phyloP scores from a whole-genome alignment of 331 rosid genomes.

The Quercus tomentella region DNA sequence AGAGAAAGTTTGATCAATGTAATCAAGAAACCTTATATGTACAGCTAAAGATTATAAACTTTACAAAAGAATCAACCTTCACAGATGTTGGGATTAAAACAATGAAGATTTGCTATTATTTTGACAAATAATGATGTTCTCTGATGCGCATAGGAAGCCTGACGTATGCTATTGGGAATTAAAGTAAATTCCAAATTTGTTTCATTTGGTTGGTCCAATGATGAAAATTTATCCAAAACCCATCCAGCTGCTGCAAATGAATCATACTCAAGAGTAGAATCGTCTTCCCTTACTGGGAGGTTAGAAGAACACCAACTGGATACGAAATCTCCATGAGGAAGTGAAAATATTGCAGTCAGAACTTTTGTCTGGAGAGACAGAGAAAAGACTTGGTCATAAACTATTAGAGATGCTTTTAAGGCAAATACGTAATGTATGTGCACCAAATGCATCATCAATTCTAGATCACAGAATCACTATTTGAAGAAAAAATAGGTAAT shows the following conservation, averaged over 20 bases:
- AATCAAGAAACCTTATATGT: conserved; percentile 7
- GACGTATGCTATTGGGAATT: conserved; percentile 46
- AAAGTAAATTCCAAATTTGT: conserved; percentile 55
- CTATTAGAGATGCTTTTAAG: conserved; percentile 14
- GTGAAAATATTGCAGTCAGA: conserved; percentile 82
- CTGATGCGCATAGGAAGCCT: conserved; percentile 74
- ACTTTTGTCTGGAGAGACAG: conserved; percentile 77
- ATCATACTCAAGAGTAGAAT: conserved; percentile 75
- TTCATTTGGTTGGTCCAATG: conserved; percentile 27
- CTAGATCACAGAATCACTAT: neutral
- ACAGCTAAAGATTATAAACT: conserved; percentile 6
- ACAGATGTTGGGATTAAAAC: conserved; percentile 85
- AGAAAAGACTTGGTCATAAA: conserved; percentile 35
- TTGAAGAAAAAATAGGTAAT: conserved; percentile 10
- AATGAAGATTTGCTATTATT: conserved; percentile 97
- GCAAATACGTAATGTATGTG: neutral
- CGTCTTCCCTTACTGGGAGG: conserved; percentile 72
- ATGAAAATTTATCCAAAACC: conserved; percentile 65
- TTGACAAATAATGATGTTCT: conserved; percentile 89
- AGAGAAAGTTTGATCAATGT: conserved; percentile 16
- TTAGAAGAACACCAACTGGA: conserved; percentile 91
- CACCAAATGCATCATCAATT: conserved; percentile 3
- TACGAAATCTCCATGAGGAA: conserved; percentile 76
- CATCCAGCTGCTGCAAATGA: conserved; percentile 86
- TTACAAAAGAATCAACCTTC: conserved; percentile 63